Evolutionary conservation across 2,329 filamentous ascomycete species (phyloP), one percentile per base, ranked within the genome.

Genomic region (Penicillium freii): DNA sequence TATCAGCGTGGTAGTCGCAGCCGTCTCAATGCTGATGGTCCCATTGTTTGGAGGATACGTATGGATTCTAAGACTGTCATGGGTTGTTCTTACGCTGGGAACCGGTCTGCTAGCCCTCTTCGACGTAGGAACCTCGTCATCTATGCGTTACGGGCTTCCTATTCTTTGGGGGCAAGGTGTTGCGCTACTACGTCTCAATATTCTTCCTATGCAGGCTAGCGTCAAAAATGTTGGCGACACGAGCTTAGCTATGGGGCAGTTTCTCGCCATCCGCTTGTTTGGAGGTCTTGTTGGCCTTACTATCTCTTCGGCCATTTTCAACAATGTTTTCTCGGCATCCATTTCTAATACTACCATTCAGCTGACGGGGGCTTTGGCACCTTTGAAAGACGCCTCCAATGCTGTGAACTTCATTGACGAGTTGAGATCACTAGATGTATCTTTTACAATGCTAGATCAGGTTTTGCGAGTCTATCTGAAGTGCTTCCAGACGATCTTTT

Each of bases 171-270:
- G 43, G 1, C 13, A 34, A 6, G 55, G 55, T 1, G 34, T 57
- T 29, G 55, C 55, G 3, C 21, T 57, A 21, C n/a, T 57, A 13
- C 55, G 55, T 19, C 50, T 57, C 13, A 54, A 42, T 9, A 38
- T 36, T 21, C 49, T 57, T 54, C 55, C 55, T 2, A 54, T 57
- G 43, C 44, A 57, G 39, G 55, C 55, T 8, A 57, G 55, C 15
- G 55, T 57, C 27, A 53, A 57, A 21, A 27, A 49, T 36, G 23
- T 54, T 17, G 21, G 54, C 10, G 55, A 57, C 27, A 57, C 43
- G 3, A 21, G 55, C 27, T n/a, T 54, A 11, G 55, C 55, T 15
- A 57, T 57, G 17, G 55, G 43, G 13, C 43, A 36, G 46, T 36
- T 45, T 27, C n/a, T 19, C 19, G 4, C 25, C n/a, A 45, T 31